Percentiles rank a stretch among this genome's conserved stretches.
Evolutionary conservation across 305 asterid species (phyloP).

Genomic region (Fraxinus ornus): DNA sequence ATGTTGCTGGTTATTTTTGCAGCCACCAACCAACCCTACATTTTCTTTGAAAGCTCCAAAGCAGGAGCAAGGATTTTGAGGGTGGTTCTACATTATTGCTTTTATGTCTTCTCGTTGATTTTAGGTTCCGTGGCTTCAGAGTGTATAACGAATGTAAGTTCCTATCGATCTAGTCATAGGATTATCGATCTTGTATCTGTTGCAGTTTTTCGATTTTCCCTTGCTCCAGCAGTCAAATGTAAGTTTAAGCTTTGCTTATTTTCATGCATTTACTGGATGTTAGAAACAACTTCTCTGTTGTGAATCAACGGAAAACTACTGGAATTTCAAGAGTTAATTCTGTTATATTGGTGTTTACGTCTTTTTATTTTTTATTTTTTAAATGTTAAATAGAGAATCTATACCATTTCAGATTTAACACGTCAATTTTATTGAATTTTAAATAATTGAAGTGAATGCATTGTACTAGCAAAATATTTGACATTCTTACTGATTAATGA

Average conservation of each 20-base stretch:
- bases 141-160: not conserved
- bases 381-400: not conserved
- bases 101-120: not conserved
- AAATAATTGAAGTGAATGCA: not conserved
- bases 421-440: not conserved
- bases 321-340: not conserved
- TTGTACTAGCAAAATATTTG: not conserved
- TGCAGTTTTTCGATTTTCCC: not conserved
- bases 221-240: not conserved
- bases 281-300: not conserved
- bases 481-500: too few relatives aligned
- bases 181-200: not conserved
- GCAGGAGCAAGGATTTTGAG: constrained; percentile 10
- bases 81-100: not conserved
- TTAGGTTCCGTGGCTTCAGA: not conserved
- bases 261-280: not conserved
- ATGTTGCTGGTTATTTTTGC: constrained; percentile 1
- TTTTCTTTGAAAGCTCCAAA: constrained; percentile 11
- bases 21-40: constrained; percentile 12
- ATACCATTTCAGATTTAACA: not conserved
- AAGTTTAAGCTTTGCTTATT: not conserved
- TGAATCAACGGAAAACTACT: not conserved
- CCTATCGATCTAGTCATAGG: not conserved
- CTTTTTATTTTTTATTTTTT: not conserved
- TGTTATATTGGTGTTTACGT: not conserved